Evolutionary conservation across 192 early-diverging fungal genomes (phyloP).

Genomic region (Phycomyces blakesleeanus): DNA sequence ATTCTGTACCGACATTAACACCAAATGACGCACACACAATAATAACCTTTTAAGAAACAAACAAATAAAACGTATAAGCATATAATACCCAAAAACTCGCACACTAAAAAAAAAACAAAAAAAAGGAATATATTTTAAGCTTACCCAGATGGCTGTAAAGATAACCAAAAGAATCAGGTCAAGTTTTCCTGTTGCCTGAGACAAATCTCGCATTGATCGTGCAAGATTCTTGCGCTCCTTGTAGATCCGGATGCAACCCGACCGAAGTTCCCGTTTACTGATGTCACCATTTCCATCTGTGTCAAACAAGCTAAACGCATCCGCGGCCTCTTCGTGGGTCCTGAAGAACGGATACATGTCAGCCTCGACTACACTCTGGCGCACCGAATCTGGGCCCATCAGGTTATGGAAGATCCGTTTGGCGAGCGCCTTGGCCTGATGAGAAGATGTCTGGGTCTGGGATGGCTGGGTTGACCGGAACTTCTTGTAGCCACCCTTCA

Average conservation of each 20-base stretch:
- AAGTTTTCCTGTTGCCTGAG: constrained; percentile 79
- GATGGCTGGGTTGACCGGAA: background rate
- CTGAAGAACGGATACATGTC: constrained; percentile 77
- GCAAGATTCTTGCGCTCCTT: constrained; percentile 73
- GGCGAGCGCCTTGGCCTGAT: constrained; percentile 33
- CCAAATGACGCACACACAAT: constrained; percentile 46
- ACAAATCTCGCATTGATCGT: constrained; percentile 73
- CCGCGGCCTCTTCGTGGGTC: constrained; percentile 63
- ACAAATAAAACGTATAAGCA: background rate
- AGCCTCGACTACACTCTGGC: constrained; percentile 60
- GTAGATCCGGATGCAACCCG: constrained; percentile 73
- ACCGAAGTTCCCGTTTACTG: constrained; percentile 74
- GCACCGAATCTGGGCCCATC: constrained; percentile 23
- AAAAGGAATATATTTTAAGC: background rate
- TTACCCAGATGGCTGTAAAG: constrained; percentile 51
- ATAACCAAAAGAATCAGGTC: constrained; percentile 62
- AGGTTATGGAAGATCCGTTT: constrained; percentile 31
- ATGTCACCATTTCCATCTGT: constrained; percentile 86
- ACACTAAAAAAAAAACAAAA: background rate
- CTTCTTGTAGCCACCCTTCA: constrained; percentile 19
- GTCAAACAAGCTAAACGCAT: constrained; percentile 89
- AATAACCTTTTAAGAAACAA: constrained; percentile 23
- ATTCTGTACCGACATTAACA: constrained; percentile 55
- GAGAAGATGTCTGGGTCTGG: constrained; percentile 3
- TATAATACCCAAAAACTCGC: background rate